Base-by-base conservation (phyloP, 257 asterid genomes). In the Solanum chmielewskii region DNA sequence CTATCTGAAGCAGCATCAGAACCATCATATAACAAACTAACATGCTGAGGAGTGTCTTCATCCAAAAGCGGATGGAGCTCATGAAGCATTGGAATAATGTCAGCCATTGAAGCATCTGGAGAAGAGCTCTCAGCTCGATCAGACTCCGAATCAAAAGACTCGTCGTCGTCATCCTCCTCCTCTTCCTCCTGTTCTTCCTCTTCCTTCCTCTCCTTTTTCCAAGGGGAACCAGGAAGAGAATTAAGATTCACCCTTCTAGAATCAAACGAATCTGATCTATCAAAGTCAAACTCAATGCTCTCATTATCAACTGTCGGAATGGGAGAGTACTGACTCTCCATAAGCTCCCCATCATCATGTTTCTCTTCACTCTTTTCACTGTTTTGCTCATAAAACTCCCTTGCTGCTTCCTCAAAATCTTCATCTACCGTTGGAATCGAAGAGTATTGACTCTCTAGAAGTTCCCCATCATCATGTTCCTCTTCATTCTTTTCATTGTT, bases 31-130 rank as follows among this genome's bases (percentile, higher is more conserved):
- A 92, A 90, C 83, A 75, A 44, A 62, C 85, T 89, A 91, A 69
- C 87, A 18, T 91, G 92, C 64, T 78, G 94, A 64, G 93, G 93
- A 45, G 86, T 86, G 70, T 94, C 97, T 83, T 91, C 95, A 75
- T 93, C 97, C 73, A 96, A 89, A 85, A 96, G 92, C 0, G 99
- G 98, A 85, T 93, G 97, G 83, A 96, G 98, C 91, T 96, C 98
- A 87, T 95, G 96, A n/a, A 96, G 98, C 96, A 96, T 92, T 14
- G 98, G 98, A 81, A 92, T 92, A 39, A 95, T 94, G 89, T 96
- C 99, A 83, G 98, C 94, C 98, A 96, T 90, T 27, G 99, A 95
- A 49, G 99, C 97, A 91, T 95, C 98, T 0, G 98, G 98, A 86
- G 99, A 96, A 15, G 98, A 96, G 87, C 98, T 96, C 92, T 96